Base-by-base conservation (phyloP, 768 basidiomycete genomes). In the Hydnum rufescens region DNA sequence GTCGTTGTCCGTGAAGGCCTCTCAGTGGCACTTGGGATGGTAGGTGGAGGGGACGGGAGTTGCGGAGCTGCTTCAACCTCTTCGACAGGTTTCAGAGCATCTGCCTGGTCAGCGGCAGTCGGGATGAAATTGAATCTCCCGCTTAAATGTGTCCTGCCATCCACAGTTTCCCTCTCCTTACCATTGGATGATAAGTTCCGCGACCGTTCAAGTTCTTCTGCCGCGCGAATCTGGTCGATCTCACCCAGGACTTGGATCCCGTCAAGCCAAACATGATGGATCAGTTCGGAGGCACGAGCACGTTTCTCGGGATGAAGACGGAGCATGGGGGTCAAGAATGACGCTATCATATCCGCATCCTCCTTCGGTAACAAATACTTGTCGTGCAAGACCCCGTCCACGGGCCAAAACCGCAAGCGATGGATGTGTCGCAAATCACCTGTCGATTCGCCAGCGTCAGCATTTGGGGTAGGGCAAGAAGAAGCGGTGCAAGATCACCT, bases 371-470 rank as follows among this genome's bases (percentile, higher is more conserved):
- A 88, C 53, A 95, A 76, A 67, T 97, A 97, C 68, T 99, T 97
- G 71, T 99, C 92, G 60, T 84, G 79, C 53, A 89, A 66, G 22
- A 90, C 86, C 5, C 77, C 66, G 0, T 77, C 74, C 26, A 92
- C 72, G 3, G 86, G 85, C 87, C 88, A 96, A 65, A 75, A 93
- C 13, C 90, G 81, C 34, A 97, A 72, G 64, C 93, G 92, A 64
- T 80, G 81, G 62, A 97, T 97, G 59, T 93, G 87, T 4, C 89
- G 79, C 29, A 97, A 76, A 66, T 96, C 92, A 42, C 76, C 78
- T 78, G 55, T n/a, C 19, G 1, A 8, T n/a, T 13, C 3, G 32
- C 34, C 4, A 42, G 13, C 4, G 32, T 47, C 25, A 47, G 8
- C 44, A 16, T 8, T 8, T 25, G 26, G 26, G 26, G 8, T 26